Base-by-base conservation (phyloP, 441 rosid species). In the Pelargonium fulgidum region DNA sequence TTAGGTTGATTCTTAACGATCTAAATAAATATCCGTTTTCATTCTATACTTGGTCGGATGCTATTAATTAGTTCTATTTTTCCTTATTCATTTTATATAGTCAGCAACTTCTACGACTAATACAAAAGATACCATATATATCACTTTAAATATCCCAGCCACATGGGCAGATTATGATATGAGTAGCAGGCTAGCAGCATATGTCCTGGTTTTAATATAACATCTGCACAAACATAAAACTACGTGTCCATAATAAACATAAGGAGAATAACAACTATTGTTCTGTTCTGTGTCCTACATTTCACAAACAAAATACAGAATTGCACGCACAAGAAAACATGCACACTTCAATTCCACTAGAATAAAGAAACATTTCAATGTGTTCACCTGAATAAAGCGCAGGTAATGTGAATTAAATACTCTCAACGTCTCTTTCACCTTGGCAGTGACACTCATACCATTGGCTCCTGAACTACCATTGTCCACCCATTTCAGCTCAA, bases 401-500 rank as follows among this genome's bases (percentile, higher is more conserved):
- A 59, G 24, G 63, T 11, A 59, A 59, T 59, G 63, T 59, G 63
- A 59, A 59, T 22, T 22, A 11, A 22, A 10, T 10, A 22, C 33
- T 59, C 16, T 22, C 63, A 59, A 20, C 5, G 17, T 9, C 13
- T 59, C 33, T 59, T 20, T 20, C 36, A 29, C 36, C 36, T 29
- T 29, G 36, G 36, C 36, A 29, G 36, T 29, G 36, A 4, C 36
- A 59, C 24, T 22, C 24, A 4, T 26, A 29, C 36, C 36, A 8
- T 9, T 59, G 33, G 13, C 4, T 59, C 12, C 10, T 59, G 63
- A 20, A 6, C 63, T 29, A 59, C 33, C n/a, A 59, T 59, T 22
- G 63, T 59, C 63, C n/a, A n/a, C 33, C 63, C 33, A 59, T 22
- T 20, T 59, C 63, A 59, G 63, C 9, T 22, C 33, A 59, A 19